A percentile compares a stretch with the other conserved stretches of the same genome.
phyloP scores from a whole-genome alignment of 352 stramenopile genomes.

The Globisporangium rhizosaccharum region DNA sequence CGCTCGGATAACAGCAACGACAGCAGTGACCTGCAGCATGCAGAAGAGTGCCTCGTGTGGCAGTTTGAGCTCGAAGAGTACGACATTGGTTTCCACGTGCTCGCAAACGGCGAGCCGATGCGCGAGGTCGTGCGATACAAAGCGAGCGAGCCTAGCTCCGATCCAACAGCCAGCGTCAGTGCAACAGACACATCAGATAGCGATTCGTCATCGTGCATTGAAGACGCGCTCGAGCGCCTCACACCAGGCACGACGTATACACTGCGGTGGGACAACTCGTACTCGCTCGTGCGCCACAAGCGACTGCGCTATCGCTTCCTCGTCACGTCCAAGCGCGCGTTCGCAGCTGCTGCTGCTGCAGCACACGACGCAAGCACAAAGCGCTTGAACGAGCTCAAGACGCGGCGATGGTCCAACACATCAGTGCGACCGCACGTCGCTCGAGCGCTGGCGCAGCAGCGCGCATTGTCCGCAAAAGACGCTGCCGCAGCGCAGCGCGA shows the following conservation, averaged over 20 bases:
- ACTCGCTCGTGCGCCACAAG: conserved; percentile 71
- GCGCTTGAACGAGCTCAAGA: conserved; percentile 12
- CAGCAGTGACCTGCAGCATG: conserved; percentile 5
- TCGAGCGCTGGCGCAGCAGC: conserved; percentile 29
- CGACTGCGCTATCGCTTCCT: conserved; percentile 53
- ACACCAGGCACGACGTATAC: conserved; percentile 37
- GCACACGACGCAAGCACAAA: conserved; percentile 33
- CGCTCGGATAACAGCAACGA: conserved; percentile 7
- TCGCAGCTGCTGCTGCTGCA: conserved; percentile 43
- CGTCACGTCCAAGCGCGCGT: conserved; percentile 28
- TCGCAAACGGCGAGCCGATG: conserved; percentile 32
- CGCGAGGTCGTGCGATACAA: conserved; percentile 35
- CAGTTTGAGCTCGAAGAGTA: conserved; percentile 57
- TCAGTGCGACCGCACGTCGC: conserved; percentile 29
- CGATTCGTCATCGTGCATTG: conserved; percentile 14
- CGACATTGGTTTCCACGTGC: conserved; percentile 58
- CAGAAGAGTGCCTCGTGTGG: conserved; percentile 43
- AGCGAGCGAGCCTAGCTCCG: conserved; percentile 1
- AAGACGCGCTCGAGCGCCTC: conserved; percentile 28
- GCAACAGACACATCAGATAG: not conserved
- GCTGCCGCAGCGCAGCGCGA: conserved; percentile 21
- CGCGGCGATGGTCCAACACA: conserved; percentile 17
- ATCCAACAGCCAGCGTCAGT: conserved; percentile 1
- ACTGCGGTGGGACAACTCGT: conserved; percentile 72
- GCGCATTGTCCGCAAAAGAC: conserved; percentile 19